Evolutionary conservation across 2,329 filamentous ascomycete genomes (phyloP), one percentile per base, ranked within the genome.

Genomic region (Penicillium sp.): DNA sequence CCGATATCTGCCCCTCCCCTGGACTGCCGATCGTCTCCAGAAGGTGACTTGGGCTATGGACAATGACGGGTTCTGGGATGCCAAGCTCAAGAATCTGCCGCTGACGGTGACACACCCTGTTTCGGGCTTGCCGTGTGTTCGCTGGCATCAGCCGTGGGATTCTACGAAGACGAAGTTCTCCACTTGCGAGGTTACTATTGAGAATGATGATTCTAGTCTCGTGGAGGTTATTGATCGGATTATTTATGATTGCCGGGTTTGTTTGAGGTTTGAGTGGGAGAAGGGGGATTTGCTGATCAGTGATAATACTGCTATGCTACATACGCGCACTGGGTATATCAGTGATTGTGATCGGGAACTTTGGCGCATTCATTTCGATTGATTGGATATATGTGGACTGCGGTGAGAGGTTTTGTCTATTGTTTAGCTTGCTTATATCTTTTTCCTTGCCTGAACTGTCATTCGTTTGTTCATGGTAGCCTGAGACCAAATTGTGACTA

Each of bases 111-210:
- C 71, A 0, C 82, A 85, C 55, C 80, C 79, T 0, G 69, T 70
- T 0, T 82, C 79, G 0, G 74, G 72, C 0, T 69, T 73, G 13
- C 77, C 80, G 0, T 85, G 82, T 60, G 62, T 86, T 5, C 77
- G 82, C 22, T 86, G 80, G 64, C 82, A 84, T 56, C 80, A 85
- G 61, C 80, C 80, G 0, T 84, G 82, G 82, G 79, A 80, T 0
- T 72, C 78, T 45, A 74, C 70, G n/a, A 81, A 79, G 67, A 84
- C 83, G 0, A 72, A 70, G 14, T 84, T 83, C 45, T 78, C 80
- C 8, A 75, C 79, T 1, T 81, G 77, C 0, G 60, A 75, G 6
- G 72, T 82, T 0, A 69, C 63, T 0, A 78, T 83, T 22, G 80
- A 82, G 24, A 71, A 69, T 50, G 71, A 66, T 0, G 73, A 77